Evolutionary conservation across 2,329 filamentous ascomycete species (phyloP), one percentile per base, ranked within the genome.

Genomic region (Emmonsiellopsis sp.): DNA sequence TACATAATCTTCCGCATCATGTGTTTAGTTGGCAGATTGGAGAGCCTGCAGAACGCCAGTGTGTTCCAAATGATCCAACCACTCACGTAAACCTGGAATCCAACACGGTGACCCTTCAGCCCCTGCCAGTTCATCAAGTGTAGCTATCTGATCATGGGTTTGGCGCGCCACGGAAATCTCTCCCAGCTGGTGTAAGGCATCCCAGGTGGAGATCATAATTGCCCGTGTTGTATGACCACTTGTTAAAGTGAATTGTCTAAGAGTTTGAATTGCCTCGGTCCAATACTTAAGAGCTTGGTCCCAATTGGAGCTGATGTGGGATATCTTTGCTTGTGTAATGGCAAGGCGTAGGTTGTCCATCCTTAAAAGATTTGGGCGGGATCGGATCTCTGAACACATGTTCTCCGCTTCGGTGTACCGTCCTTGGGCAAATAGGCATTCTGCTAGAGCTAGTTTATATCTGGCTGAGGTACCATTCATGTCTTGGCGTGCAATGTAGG

Each of bases 261-360:
- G 11, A 32, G 37, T 37, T 15, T 42, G 16, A 34, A 50, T 42
- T 50, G 48, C 37, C 48, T 50, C 48, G 31, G 48, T 50, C 48
- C 48, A 50, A 30, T 16, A 50, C 13, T 41, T 34, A 50, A 50
- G 30, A n/a, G 35, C 48, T 30, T 9, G 3, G 2, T 50, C 48
- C 37, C 34, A 50, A 32, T 50, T 35, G 26, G 20, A 42, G 15
- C 35, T 50, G 26, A 50, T 42, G 26, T 50, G 48, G 42, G 35
- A 50, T 31, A 50, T 9, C 48, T 50, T 50, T 50, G 48, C 48
- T 42, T 30, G 48, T 50, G 37, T 50, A 42, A 50, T 50, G 37
- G 37, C 37, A 30, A 50, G 48, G 13, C 48, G 37, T 37, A 50
- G n/a, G 10, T 50, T 50, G 34, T 50, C 48, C 48, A 50, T 50